A percentile compares a stretch with the other conserved stretches of the same genome.
Conservation (phyloP, 306 rosid species). For the Casuarina equisetifolia region DNA sequence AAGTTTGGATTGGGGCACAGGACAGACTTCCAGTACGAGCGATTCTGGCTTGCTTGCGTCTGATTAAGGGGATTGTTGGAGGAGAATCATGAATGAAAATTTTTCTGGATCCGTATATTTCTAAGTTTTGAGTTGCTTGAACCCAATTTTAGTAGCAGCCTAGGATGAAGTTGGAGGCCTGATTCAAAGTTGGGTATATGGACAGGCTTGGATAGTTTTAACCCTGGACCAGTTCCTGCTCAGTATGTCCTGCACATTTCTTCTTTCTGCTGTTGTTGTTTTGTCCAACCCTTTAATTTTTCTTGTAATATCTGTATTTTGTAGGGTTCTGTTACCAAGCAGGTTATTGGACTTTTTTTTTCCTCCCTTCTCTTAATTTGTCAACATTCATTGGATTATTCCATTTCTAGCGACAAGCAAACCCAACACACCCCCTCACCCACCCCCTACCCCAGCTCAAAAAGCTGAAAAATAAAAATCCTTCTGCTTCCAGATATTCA, state of each 20-base stretch:
- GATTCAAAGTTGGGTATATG: not conserved
- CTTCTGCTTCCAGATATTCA: not conserved
- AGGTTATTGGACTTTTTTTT: not conserved
- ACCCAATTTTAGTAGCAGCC: not conserved
- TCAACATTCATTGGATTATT: not conserved
- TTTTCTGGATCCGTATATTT: not conserved
- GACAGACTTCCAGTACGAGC: not conserved
- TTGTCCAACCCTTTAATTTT: not conserved
- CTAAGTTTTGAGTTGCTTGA: not conserved
- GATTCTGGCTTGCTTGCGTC: not conserved
- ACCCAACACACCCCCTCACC: not conserved
- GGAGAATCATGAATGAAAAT: not conserved
- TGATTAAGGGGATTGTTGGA: not conserved
- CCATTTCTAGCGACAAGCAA: not conserved
- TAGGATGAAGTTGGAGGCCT: not conserved
- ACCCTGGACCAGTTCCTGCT: not conserved
- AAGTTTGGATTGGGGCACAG: not conserved
- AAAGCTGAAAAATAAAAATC: not conserved
- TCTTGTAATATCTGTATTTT: too few relatives aligned
- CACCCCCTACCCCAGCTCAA: not conserved
- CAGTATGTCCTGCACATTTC: not conserved
- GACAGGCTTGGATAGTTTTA: not conserved
- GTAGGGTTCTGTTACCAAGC: not conserved
- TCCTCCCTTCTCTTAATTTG: not conserved
- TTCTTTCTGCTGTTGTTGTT: not conserved